These are phyloP conservation scores for Parachaetomium inaequale DNA, from an alignment of 495 filamentous ascomycete genomes.

Conservation along the genomic window DNA sequence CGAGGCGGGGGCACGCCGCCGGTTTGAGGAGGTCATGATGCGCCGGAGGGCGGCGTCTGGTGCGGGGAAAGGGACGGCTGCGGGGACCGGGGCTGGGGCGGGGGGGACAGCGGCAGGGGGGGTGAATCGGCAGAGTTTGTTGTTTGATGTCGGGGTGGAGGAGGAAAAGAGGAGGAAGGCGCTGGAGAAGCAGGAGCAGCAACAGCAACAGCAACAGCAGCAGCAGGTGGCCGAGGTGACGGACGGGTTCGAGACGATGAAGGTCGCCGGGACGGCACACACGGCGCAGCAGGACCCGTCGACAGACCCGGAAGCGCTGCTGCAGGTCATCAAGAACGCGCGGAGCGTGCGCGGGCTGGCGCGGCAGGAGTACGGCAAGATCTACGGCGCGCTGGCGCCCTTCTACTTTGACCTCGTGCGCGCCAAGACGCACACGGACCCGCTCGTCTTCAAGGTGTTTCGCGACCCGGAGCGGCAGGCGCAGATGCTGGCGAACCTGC, in stretches of 20 bases:
- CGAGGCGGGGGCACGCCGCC: constrained; percentile 75
- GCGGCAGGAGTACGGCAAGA: constrained; percentile 82
- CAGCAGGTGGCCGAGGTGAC: constrained; percentile 34
- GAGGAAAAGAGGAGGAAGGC: constrained; percentile 46
- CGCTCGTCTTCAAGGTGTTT: constrained; percentile 79
- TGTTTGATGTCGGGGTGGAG: constrained; percentile 66
- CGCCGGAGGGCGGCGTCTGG: constrained; percentile 53
- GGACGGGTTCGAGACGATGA: constrained; percentile 67
- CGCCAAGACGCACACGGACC: constrained; percentile 72
- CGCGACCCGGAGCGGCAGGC: constrained; percentile 86
- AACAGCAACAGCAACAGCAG: constrained; percentile 18
- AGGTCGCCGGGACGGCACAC: constrained; percentile 31
- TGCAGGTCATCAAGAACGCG: constrained; percentile 63
- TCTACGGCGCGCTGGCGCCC: constrained; percentile 82
- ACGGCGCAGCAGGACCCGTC: constrained; percentile 25
- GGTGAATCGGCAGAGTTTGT: constrained; percentile 44
- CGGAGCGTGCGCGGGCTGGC: constrained; percentile 83
- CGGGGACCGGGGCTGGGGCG: constrained; percentile 20
- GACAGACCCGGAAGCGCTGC: constrained; percentile 53
- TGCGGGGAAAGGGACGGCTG: constrained; percentile 8
- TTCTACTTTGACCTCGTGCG: constrained; percentile 79
- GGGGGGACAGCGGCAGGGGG: constrained; percentile 15
- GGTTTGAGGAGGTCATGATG: constrained; percentile 67
- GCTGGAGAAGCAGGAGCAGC: constrained; percentile 16
- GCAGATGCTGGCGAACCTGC: constrained; percentile 75